phyloP scores from a whole-genome alignment of 768 basidiomycete species.

The Russula ochroleuca region DNA sequence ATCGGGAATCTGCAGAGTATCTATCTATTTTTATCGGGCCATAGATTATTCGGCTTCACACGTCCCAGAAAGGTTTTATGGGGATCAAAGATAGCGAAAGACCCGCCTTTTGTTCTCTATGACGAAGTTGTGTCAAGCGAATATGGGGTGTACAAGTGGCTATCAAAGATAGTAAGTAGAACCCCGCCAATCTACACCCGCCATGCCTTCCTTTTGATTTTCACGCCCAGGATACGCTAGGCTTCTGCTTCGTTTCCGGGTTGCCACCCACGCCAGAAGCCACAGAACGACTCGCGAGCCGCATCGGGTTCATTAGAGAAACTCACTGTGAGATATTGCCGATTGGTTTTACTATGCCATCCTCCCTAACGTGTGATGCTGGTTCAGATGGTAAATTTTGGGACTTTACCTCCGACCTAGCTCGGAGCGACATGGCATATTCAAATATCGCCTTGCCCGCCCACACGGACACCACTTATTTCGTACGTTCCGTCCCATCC shows the following conservation, averaged over 20 bases:
- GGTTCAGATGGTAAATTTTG: constrained; percentile 85
- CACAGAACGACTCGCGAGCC: constrained; percentile 70
- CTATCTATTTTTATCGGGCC: constrained; percentile 28
- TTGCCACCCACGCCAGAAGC: constrained; percentile 78
- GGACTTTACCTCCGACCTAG: constrained; percentile 92
- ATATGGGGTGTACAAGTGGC: constrained; percentile 71
- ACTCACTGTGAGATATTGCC: constrained; percentile 54
- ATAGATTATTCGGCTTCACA: constrained; percentile 1
- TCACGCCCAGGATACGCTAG: constrained; percentile 66
- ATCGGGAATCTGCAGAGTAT: constrained; percentile 42
- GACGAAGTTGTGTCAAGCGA: constrained; percentile 67
- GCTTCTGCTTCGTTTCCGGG: constrained; percentile 82
- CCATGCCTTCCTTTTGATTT: constrained; percentile 1
- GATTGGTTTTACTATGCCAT: background rate
- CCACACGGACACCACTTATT: constrained; percentile 78
- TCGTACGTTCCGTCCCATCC: constrained; percentile 41
- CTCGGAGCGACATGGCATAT: constrained; percentile 92
- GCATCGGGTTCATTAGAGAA: constrained; percentile 85
- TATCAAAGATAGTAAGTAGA: constrained; percentile 66
- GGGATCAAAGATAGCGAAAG: constrained; percentile 69
- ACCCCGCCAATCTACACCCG: background rate
- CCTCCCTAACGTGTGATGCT: background rate
- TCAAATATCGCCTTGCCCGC: constrained; percentile 82
- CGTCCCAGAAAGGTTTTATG: constrained; percentile 63
- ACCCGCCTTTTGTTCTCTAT: constrained; percentile 71